A percentile compares a stretch with the other conserved stretches of the same genome.
These are phyloP conservation scores for Clavulina sp. DNA, from an alignment of 768 basidiomycete species.

Conservation along the genomic window DNA sequence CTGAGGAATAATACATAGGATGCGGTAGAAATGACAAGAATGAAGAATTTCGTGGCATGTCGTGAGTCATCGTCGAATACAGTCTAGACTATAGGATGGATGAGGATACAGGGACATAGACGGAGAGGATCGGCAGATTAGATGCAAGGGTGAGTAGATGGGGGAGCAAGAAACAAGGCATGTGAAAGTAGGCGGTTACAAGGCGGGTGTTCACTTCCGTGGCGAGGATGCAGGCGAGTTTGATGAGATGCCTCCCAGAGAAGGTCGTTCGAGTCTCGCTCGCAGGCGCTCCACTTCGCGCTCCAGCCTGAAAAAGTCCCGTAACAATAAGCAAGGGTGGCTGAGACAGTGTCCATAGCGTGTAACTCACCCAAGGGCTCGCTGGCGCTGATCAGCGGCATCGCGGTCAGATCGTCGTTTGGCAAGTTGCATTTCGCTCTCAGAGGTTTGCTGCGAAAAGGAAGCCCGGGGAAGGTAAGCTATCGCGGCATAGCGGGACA, in stretches of 20 bases:
- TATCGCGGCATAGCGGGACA: neutral
- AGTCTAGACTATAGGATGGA: neutral
- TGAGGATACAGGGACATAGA: neutral
- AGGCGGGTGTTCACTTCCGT: slow-evolving; percentile 14
- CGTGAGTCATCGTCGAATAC: neutral
- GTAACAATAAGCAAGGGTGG: slow-evolving; percentile 4
- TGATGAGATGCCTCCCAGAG: slow-evolving; percentile 14
- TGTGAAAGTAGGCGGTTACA: neutral
- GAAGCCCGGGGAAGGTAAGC: neutral
- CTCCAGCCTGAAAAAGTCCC: slow-evolving; percentile 29
- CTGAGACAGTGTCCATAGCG: neutral
- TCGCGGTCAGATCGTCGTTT: slow-evolving; percentile 67
- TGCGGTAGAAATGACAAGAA: neutral
- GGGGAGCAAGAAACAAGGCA: neutral
- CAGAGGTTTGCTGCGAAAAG: slow-evolving; percentile 40
- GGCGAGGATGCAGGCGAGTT: slow-evolving; percentile 22
- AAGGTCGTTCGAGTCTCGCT: slow-evolving; percentile 43
- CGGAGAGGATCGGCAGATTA: neutral
- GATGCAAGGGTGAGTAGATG: neutral
- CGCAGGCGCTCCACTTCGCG: slow-evolving; percentile 52
- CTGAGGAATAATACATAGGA: neutral
- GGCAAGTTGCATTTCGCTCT: slow-evolving; percentile 45
- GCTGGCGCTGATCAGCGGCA: slow-evolving; percentile 54
- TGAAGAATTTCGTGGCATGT: no score
- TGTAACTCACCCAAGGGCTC: slow-evolving; percentile 39